Conservation (phyloP, 2,329 filamentous ascomycete genomes). For the Penicillium vulpinum region DNA sequence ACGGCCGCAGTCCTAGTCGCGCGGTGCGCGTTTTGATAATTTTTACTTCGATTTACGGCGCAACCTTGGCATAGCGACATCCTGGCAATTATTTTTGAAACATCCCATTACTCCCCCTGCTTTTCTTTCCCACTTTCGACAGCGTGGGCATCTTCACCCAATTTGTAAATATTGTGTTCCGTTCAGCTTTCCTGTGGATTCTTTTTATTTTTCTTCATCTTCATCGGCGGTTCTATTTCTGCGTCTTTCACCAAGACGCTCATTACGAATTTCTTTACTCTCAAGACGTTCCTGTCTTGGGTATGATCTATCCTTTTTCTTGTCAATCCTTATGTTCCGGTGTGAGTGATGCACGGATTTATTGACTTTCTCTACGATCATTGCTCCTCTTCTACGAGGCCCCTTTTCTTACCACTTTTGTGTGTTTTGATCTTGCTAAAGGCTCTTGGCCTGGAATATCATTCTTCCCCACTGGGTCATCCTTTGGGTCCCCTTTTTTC, state of each 20-base stretch:
- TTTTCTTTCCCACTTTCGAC: conserved; percentile 3
- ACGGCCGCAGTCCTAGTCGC: conserved; percentile 22
- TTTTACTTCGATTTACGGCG: conserved; percentile 25
- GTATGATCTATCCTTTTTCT: conserved; percentile 34
- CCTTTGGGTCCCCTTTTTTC: conserved; percentile 4
- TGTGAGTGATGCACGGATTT: conserved; percentile 28
- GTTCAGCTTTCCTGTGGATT: conserved; percentile 23
- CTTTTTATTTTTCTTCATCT: conserved; percentile 15
- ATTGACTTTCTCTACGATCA: conserved; percentile 29
- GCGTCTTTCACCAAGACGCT: conserved; percentile 21
- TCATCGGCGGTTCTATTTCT: conserved; percentile 18
- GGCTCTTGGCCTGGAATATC: not conserved
- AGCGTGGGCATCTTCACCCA: conserved; percentile 14
- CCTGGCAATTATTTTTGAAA: conserved; percentile 18
- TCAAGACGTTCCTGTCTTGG: conserved; percentile 31
- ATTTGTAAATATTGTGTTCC: conserved; percentile 25
- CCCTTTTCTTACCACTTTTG: conserved; percentile 16
- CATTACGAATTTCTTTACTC: conserved; percentile 39
- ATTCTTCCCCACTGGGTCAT: conserved; percentile 5
- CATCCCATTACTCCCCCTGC: conserved; percentile 8
- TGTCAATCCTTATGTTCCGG: conserved; percentile 37
- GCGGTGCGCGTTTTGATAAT: conserved; percentile 17
- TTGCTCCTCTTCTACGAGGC: conserved; percentile 15
- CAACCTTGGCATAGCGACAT: conserved; percentile 31
- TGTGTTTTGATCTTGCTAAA: conserved; percentile 8